Evolutionary conservation across 2,329 filamentous ascomycete species (phyloP), one percentile per base, ranked within the genome.

Genomic region (Penicillium sp.): DNA sequence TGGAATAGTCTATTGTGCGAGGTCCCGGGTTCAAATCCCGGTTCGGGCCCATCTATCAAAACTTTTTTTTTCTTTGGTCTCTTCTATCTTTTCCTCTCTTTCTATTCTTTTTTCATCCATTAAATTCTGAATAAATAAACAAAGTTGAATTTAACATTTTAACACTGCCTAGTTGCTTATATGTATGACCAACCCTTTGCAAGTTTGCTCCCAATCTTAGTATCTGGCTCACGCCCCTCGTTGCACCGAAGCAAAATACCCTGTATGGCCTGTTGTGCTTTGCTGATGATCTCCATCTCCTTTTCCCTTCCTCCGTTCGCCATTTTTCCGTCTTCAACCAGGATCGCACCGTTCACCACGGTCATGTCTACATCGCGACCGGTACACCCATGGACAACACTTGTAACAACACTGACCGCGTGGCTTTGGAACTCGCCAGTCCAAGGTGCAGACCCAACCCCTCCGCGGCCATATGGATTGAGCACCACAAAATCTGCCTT

Each of bases 341-440:
- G 55, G 1, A 72, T 61, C 47, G 72, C 69, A 8, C 76, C 77
- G 65, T 79, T 73, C 8, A 79, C 72, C 44, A 79, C 67, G 1
- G 78, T 77, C 46, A 73, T 67, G 39, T 77, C 71, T 1, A 78
- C 75, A 67, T 79, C 76, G 7, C 71, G 64, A 1, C 77, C 77
- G 0, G 76, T 76, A 21, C 73, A 76, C 1, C 71, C 71, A 58
- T 77, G 78, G 1, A 80, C 76, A 23, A 75, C 66, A 0, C 67
- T 63, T 2, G 73, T 75, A 23, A 78, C 65, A 1, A 75, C 75
- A 8, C 48, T 63, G 3, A 63, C 59, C 13, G 57, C 59, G 19
- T 43, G 8, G 2, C 26, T 52, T 9, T 27, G 46, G 6, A 57
- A 48, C 10, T 57, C 54, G 21, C 63, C 60, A 49, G 72, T 69